phyloP scores from a whole-genome alignment of 257 asterid genomes.

The Solanum ahanhuiri region DNA sequence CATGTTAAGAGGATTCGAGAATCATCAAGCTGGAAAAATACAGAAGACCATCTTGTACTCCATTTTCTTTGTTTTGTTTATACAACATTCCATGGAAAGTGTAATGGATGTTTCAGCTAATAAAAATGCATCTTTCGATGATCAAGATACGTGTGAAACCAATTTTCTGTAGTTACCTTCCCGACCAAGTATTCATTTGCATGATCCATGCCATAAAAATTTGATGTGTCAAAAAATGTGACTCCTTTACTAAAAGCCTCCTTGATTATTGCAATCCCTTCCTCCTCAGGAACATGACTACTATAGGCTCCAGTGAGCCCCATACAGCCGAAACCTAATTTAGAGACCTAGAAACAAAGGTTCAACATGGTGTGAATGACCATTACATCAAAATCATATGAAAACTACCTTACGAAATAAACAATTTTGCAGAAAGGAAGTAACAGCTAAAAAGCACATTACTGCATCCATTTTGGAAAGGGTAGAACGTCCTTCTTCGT shows the following conservation, averaged over 20 bases:
- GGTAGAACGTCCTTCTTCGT: background rate
- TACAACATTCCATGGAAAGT: background rate
- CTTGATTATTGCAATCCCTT: constrained; percentile 33
- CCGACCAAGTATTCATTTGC: constrained; percentile 18
- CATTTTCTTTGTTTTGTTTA: background rate
- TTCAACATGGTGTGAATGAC: background rate
- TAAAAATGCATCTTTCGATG: background rate
- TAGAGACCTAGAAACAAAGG: constrained; percentile 31
- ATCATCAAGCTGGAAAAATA: background rate
- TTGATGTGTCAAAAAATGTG: constrained; percentile 37
- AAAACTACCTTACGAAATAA: background rate
- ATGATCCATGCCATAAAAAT: constrained; percentile 31
- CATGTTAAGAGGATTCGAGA: background rate
- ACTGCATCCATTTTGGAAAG: background rate
- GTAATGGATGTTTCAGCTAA: background rate
- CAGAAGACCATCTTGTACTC: background rate
- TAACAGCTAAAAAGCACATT: background rate
- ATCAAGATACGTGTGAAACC: background rate
- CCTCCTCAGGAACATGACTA: constrained; percentile 33
- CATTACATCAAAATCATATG: background rate
- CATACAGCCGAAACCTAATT: constrained; percentile 54
- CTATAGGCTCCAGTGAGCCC: constrained; percentile 42
- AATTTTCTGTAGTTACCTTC: background rate
- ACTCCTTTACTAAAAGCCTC: constrained; percentile 37
- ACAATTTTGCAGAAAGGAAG: background rate